Evolutionary conservation across 2,329 filamentous ascomycete species (phyloP), one percentile per base, ranked within the genome.

Genomic region (Colletotrichum liaoningense): DNA sequence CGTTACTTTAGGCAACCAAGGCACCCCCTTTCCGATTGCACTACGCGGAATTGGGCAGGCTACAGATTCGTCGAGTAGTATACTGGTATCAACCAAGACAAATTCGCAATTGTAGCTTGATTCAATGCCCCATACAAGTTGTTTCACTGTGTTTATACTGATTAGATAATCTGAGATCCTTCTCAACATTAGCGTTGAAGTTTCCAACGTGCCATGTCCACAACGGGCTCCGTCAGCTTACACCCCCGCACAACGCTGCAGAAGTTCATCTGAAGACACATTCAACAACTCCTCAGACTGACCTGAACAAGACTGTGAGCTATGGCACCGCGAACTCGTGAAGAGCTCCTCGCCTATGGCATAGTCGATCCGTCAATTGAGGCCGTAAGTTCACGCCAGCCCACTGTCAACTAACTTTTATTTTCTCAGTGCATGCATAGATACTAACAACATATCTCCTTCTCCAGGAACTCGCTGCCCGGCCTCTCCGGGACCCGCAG

Each of bases 281-380:
- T 49, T 11, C 7, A 42, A 16, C 16, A 4, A 49, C 19, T 8
- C 9, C 12, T 4, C 22, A 0, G 7, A 11, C 9, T 3, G 19
- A 12, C 1, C 24, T 4, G 2, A 54, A 33, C 3, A 35, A 63
- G 5, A 1, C 1, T 1, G 6, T 6, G 6, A 1, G 42, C 0
- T 1, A 72, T 72, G 70, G 54, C 70, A 19, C 70, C 70, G 1
- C 38, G 70, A 33, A 35, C 14, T 22, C 70, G 66, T 24, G 66
- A 69, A 69, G 70, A 73, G 16, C 58, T 69, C 0, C 30, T 69
- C 0, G 33, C 59, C 2, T 73, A 69, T 7, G 70, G 70, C 12
- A 16, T 49, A 3, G 58, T 66, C 16, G 70, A 69, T 9, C 55
- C 70, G 7, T 42, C 54, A 12, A 69, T 35, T 22, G 59, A 59